Evolutionary conservation across 1,284 basidiomycete species (phyloP).

Genomic region (Rhodotorula sp.): DNA sequence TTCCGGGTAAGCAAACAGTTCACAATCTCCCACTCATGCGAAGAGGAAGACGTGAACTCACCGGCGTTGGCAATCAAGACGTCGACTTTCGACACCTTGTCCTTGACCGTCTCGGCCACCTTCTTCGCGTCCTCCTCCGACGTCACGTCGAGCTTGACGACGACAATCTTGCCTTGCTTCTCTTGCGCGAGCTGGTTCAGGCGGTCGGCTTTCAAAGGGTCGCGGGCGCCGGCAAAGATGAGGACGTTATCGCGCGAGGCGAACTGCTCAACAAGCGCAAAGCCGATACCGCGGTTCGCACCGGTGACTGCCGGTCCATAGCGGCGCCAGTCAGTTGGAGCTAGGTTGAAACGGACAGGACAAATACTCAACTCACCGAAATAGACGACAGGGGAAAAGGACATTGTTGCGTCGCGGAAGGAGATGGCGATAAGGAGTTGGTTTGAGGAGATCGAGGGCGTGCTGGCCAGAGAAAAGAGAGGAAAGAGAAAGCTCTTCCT

Average conservation of each 20-base stretch:
- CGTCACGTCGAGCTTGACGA: constrained; percentile 22
- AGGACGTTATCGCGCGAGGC: constrained; percentile 20
- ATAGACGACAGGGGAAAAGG: too few species aligned
- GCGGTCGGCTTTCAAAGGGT: constrained; percentile 19
- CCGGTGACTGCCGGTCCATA: constrained; percentile 4
- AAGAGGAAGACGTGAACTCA: background rate
- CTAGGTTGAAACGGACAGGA: too few species aligned
- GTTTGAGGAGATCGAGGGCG: too few species aligned
- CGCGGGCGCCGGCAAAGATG: constrained; percentile 42
- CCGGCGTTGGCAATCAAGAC: constrained; percentile 31
- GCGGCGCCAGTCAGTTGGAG: background rate
- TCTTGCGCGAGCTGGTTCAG: background rate
- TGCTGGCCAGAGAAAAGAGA: too few species aligned
- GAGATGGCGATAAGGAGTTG: too few species aligned
- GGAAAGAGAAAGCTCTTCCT: too few species aligned
- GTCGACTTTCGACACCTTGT: constrained; percentile 22
- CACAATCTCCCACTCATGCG: too few species aligned
- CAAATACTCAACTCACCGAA: too few species aligned
- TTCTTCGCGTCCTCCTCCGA: constrained; percentile 12
- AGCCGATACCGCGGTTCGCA: constrained; percentile 28
- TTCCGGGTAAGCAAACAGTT: background rate
- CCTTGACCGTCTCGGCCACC: constrained; percentile 12
- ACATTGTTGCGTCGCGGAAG: too few species aligned
- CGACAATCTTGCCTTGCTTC: constrained; percentile 7
- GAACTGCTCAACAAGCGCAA: constrained; percentile 36